Base-by-base conservation (phyloP, 2,329 filamentous ascomycete genomes). In the Paraphaeosphaeria minitans region DNA sequence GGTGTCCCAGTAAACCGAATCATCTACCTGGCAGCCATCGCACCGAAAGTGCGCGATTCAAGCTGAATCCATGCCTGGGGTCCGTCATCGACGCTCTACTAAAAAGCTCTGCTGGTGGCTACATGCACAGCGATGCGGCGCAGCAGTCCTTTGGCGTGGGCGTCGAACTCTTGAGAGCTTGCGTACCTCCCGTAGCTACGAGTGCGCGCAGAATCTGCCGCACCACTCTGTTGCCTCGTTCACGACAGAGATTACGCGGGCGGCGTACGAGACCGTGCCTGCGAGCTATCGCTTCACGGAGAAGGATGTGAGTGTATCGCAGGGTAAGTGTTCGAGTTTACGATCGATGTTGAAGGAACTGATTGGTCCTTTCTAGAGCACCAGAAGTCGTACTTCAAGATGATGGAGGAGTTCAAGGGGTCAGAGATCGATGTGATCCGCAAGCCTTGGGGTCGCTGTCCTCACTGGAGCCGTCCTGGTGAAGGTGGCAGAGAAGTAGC, bases 271-370 rank as follows among this genome's bases (percentile, higher is more conserved):
- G 49, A 68, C 79, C 29, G 66, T 79, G 1, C 75, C 75, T 0
- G 70, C 77, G 3, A 78, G 72, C 0, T 81, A 78, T 45, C 60
- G 81, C 10, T 47, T 79, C 4, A 77, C 75, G 43, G 75, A 78
- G 49, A 58, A 67, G 1, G 78, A 81, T 60, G 1, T 59, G 12
- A 55, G 69, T 16, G 65, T 81, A 22, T 53, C 63, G 0, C 59
- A 70, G 0, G 50, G 50, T 53, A 31, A 33, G 50, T 51, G 9
- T 5, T 4, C n/a, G 8, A 29, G 27, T 16, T 19, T 14, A 12
- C 3, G 6, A 22, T 24, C 7, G 19, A 14, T 41, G 9, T 12
- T 16, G 21, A 27, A 0, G 14, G 21, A 43, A 21, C 50, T 42
- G 16, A 53, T 9, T 14, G 27, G 19, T 4, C 24, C 4, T 3